These are phyloP conservation scores for Penicillium silybi DNA, from an alignment of 495 filamentous ascomycete genomes.

Conservation along the genomic window DNA sequence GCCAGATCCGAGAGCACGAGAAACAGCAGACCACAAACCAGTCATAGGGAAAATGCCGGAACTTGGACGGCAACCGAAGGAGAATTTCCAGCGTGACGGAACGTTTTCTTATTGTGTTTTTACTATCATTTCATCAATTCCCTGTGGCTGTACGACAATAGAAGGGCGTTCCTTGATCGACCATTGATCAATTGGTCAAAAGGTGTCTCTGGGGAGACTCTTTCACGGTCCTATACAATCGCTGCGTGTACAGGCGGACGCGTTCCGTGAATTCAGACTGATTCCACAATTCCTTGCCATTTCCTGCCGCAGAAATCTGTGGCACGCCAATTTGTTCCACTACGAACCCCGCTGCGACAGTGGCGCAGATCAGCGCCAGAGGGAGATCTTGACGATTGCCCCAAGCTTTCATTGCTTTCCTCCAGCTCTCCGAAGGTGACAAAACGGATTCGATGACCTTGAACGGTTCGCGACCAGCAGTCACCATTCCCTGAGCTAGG, in stretches of 20 bases:
- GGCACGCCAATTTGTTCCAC: constrained; percentile 94
- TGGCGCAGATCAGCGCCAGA: constrained; percentile 71
- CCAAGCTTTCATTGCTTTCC: constrained; percentile 22
- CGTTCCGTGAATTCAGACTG: constrained; percentile 53
- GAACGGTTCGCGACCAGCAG: constrained; percentile 42
- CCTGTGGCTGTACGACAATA: constrained; percentile 44
- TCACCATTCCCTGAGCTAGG: constrained; percentile 68
- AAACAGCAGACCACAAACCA: constrained; percentile 53
- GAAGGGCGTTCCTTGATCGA: constrained; percentile 39
- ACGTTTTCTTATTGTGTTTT: constrained; percentile 35
- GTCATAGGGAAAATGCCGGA: constrained; percentile 31
- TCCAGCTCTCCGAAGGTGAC: constrained; percentile 30
- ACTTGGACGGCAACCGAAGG: constrained; percentile 15
- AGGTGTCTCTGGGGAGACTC: constrained; percentile 44
- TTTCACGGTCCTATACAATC: constrained; percentile 43
- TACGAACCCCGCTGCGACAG: constrained; percentile 85
- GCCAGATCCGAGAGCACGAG: constrained; percentile 87
- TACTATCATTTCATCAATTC: constrained; percentile 30
- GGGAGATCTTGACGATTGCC: constrained; percentile 46
- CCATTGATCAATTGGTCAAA: constrained; percentile 42
- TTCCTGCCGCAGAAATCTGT: constrained; percentile 43
- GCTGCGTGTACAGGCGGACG: constrained; percentile 50
- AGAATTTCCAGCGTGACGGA: constrained; percentile 25
- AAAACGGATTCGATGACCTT: constrained; percentile 34
- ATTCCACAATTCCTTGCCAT: constrained; percentile 76